phyloP scores from a whole-genome alignment of 441 rosid genomes.

The Melastoma candidum region DNA sequence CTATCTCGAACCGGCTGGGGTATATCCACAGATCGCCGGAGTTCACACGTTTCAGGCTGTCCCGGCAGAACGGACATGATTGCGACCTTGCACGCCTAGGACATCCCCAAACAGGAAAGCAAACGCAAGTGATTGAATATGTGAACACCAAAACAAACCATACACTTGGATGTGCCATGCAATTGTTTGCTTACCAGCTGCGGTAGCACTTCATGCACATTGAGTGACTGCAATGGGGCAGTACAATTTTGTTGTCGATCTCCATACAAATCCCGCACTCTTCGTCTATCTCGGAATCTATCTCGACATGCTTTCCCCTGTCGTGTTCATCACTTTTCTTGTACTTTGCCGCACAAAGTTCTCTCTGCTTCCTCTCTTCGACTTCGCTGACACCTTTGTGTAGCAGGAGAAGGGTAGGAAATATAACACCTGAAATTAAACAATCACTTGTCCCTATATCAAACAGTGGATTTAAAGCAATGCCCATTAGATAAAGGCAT shows the following conservation, averaged over 20 bases:
- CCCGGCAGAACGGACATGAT: conserved; percentile 7
- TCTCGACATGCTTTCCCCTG: conserved; percentile 63
- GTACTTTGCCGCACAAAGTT: conserved; percentile 40
- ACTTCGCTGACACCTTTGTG: conserved; percentile 39
- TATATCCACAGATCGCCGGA: conserved; percentile 6
- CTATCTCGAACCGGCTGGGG: conserved; percentile 1
- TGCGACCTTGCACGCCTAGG: not conserved
- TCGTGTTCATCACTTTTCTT: conserved; percentile 25
- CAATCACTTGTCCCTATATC: too few relatives aligned
- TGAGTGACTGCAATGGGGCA: conserved; percentile 55
- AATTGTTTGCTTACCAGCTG: conserved; percentile 29
- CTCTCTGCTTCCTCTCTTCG: conserved; percentile 55
- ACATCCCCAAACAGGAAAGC: conserved; percentile 2
- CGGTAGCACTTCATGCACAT: conserved; percentile 54
- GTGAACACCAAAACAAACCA: not conserved
- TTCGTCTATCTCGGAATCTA: conserved; percentile 55
- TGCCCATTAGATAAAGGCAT: too few relatives aligned
- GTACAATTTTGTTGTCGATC: conserved; percentile 39
- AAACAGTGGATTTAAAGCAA: too few relatives aligned
- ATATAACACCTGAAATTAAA: conserved; percentile 41
- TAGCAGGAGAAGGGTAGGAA: conserved; percentile 59
- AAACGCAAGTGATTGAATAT: too few relatives aligned
- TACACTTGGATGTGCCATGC: too few relatives aligned
- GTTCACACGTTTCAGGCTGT: conserved; percentile 9
- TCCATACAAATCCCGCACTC: conserved; percentile 71